Evolutionary conservation across 192 early-diverging fungal genomes (phyloP), one percentile per base, ranked within the genome.

Genomic region (Mortierella claussenii): DNA sequence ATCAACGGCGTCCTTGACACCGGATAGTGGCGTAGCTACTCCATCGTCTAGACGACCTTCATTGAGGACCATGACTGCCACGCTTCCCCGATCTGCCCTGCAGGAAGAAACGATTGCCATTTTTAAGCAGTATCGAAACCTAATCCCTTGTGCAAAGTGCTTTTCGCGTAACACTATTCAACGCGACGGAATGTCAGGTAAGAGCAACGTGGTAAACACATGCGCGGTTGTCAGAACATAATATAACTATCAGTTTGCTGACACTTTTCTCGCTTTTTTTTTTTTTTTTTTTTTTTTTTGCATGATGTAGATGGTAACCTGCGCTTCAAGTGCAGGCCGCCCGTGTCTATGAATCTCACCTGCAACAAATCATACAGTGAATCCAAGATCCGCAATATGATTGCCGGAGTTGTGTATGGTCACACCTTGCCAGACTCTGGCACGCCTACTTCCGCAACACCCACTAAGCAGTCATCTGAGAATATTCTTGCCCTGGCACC

Each of bases 101-200:
- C 68, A 70, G 21, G 68, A 62, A 42, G 68, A 70, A 32, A 70
- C 68, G 0, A 70, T 70, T 23, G 68, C 59, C 12, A 44, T 70
- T 28, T 70, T 70, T 37, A 70, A 70, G 54, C 68, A 70, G 32
- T 63, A 61, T 36, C 28, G 60, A 31, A 53, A 62, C 18, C 31
- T 70, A 21, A 70, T 70, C 46, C 59, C 51, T 10, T 70, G 68
- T 50, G 68, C 60, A 30, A 70, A 70, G 20, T 70, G 68, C 60
- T 57, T 48, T 40, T 70, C 58, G 31, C 68, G 68, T 17, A 70
- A 70, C 26, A 70, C 68, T 5, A 70, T 70, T 42, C 68, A 70
- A n/a, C 68, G 68, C 0, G 68, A 70, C 32, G 68, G 68, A 52
- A 70, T 70, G 68, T 70, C 68, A 15, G 68, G 68, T 70, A 62